These are phyloP conservation scores for Cyberlindnera xylosilytica DNA, from an alignment of 805 yeast genomes.

Conservation along the genomic window DNA sequence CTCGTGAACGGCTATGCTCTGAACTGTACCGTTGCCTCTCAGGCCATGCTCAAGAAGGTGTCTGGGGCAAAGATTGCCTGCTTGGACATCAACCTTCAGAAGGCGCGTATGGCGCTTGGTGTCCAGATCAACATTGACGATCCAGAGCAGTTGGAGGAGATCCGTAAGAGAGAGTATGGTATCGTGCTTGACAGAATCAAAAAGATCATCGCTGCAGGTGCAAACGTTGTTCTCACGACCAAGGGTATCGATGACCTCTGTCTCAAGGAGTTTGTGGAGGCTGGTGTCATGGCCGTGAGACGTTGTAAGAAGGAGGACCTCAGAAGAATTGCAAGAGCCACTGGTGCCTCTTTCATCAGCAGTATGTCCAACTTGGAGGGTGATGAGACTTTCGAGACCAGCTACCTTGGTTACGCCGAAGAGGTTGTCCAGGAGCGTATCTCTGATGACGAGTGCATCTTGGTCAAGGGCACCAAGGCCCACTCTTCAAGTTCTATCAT, in stretches of 20 bases:
- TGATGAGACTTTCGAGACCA: conserved; percentile 80
- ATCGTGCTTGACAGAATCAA: conserved; percentile 61
- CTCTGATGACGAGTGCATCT: conserved; percentile 95
- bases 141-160: conserved; percentile 91
- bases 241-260: conserved; percentile 98
- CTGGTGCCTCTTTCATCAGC: conserved; percentile 89
- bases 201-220: conserved; percentile 81
- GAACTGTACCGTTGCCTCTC: conserved; percentile 95
- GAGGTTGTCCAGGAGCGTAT: conserved; percentile 87
- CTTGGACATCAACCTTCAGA: conserved; percentile 89
- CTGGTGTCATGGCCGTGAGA: conserved; percentile 86
- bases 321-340: conserved; percentile 94
- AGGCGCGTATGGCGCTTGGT: conserved; percentile 97
- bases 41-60: conserved; percentile 84
- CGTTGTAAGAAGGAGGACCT: conserved; percentile 96
- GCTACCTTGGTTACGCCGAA: conserved; percentile 88
- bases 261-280: conserved; percentile 87
- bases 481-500: conserved; percentile 91
- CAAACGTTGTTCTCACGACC: conserved; percentile 89
- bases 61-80: conserved; percentile 79
- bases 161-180: conserved; percentile 93
- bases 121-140: conserved; percentile 95
- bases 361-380: conserved; percentile 89
- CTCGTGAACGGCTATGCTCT: conserved; percentile 92
- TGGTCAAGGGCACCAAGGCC: conserved; percentile 88